phyloP scores from a whole-genome alignment of 768 basidiomycete species.

The Omphalotus guepiniiformis region DNA sequence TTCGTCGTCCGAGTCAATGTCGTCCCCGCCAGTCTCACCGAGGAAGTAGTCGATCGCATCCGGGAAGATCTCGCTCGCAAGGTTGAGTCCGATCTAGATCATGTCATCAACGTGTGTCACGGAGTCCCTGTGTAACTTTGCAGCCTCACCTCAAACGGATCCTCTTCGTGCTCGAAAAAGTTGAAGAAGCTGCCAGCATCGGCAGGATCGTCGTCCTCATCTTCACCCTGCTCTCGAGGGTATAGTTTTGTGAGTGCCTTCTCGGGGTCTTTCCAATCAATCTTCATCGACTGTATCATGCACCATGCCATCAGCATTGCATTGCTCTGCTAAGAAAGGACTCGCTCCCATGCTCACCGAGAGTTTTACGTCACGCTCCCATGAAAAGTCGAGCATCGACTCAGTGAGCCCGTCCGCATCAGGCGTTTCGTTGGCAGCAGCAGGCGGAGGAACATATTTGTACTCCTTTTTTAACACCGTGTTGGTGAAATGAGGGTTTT shows the following conservation, averaged over 20 bases:
- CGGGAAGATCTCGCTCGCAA: slow-evolving; percentile 76
- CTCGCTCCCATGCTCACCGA: slow-evolving; percentile 52
- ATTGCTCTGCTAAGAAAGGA: not conserved
- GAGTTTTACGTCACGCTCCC: slow-evolving; percentile 68
- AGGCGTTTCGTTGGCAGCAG: slow-evolving; percentile 49
- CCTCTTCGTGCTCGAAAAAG: slow-evolving; percentile 66
- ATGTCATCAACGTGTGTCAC: not conserved
- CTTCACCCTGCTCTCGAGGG: slow-evolving; percentile 58
- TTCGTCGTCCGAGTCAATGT: slow-evolving; percentile 62
- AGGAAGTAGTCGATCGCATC: slow-evolving; percentile 82
- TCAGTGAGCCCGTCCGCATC: slow-evolving; percentile 74
- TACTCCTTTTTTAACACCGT: slow-evolving; percentile 77
- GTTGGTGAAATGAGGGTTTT: slow-evolving; percentile 81
- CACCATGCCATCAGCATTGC: not conserved
- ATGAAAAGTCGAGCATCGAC: slow-evolving; percentile 76
- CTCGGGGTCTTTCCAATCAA: slow-evolving; percentile 77
- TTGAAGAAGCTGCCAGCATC: slow-evolving; percentile 88
- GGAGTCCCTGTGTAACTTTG: not conserved
- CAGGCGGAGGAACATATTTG: slow-evolving; percentile 58
- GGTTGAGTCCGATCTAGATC: slow-evolving; percentile 60
- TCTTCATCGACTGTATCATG: slow-evolving; percentile 49
- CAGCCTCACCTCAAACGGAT: slow-evolving; percentile 61
- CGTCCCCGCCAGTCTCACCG: slow-evolving; percentile 57
- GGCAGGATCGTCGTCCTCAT: slow-evolving; percentile 55
- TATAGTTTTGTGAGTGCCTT: slow-evolving; percentile 78